Conservation (phyloP, 345 rosid species). For the Pugionium cornutum region DNA sequence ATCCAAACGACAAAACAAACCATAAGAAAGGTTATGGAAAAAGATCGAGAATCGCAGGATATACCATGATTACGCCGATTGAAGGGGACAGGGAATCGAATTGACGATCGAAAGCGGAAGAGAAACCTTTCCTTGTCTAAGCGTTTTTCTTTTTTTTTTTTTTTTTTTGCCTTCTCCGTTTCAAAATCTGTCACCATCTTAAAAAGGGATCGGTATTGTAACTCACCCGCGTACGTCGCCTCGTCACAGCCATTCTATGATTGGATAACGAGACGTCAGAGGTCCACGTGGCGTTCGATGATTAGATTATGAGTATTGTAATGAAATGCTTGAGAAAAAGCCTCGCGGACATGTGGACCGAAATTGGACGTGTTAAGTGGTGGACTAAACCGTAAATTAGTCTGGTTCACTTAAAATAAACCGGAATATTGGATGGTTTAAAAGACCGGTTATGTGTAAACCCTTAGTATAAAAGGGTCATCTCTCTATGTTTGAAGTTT, state of each 20-base stretch:
- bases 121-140: background rate
- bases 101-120: background rate
- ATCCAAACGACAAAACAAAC: slow-evolving; percentile 7
- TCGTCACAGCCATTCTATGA: slow-evolving; percentile 11
- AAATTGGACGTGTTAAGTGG: too few species aligned
- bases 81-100: slow-evolving; percentile 1
- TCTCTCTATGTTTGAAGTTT: too few species aligned
- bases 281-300: background rate
- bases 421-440: too few species aligned
- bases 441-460: too few species aligned
- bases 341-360: background rate
- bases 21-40: background rate
- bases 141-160: background rate
- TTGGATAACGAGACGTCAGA: slow-evolving; percentile 24
- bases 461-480: too few species aligned
- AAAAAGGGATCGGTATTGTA: slow-evolving; percentile 7
- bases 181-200: background rate
- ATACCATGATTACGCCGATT: slow-evolving; percentile 28
- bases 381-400: too few species aligned
- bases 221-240: slow-evolving; percentile 1
- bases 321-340: slow-evolving; percentile 3
- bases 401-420: too few species aligned
- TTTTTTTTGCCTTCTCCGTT: background rate
- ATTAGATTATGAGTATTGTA: slow-evolving; percentile 12
- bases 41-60: background rate